Conservation (phyloP, 768 basidiomycete genomes). For the Collybia sp. region DNA sequence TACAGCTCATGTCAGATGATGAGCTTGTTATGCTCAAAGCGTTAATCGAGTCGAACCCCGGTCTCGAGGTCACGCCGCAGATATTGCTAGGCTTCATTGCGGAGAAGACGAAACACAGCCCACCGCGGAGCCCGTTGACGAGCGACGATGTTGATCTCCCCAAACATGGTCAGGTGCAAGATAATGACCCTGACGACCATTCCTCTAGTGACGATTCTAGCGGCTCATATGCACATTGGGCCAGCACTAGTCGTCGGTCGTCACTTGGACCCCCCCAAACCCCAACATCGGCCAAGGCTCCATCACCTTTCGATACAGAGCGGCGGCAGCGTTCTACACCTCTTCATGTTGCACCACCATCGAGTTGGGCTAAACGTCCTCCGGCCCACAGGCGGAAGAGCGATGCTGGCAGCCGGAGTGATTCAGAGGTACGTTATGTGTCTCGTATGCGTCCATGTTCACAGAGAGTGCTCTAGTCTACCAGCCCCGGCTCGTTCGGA, state of each 20-base stretch:
- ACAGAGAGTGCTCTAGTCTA: constrained; percentile 20
- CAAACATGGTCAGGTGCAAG: constrained; percentile 28
- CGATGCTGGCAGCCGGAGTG: constrained; percentile 70
- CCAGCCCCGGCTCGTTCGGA: constrained; percentile 39
- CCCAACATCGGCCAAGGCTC: constrained; percentile 40
- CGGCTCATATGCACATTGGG: constrained; percentile 29
- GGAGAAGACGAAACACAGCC: constrained; percentile 44
- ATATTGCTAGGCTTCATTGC: constrained; percentile 64
- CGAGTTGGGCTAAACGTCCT: constrained; percentile 73
- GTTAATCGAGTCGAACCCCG: constrained; percentile 55
- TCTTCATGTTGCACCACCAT: constrained; percentile 53
- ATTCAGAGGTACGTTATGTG: constrained; percentile 58
- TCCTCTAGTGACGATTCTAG: constrained; percentile 15
- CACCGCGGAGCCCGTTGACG: constrained; percentile 33
- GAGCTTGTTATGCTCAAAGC: constrained; percentile 59
- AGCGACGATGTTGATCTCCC: constrained; percentile 26
- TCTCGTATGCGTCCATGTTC: constrained; percentile 5
- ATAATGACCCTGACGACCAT: constrained; percentile 32
- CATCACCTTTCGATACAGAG: constrained; percentile 68
- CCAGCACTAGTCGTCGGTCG: constrained; percentile 41
- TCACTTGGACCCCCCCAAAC: constrained; percentile 49
- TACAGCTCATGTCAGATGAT: constrained; percentile 57
- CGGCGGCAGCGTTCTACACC: constrained; percentile 70
- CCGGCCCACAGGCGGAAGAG: constrained; percentile 70
- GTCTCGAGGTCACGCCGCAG: constrained; percentile 64